These are phyloP conservation scores for Elsinoe batatas DNA, from an alignment of 2,329 filamentous ascomycete species.

Conservation along the genomic window DNA sequence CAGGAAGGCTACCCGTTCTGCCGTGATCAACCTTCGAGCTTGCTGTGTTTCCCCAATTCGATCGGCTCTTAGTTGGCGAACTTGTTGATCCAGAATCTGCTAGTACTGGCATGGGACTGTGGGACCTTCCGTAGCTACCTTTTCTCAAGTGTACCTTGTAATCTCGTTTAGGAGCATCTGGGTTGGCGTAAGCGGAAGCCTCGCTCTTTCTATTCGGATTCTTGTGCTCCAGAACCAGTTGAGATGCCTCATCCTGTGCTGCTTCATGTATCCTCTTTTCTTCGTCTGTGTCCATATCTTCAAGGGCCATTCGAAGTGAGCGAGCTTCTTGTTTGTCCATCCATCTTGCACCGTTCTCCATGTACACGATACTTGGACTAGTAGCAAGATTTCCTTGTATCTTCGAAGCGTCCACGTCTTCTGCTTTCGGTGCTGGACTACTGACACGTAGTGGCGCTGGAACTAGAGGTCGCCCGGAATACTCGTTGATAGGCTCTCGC, in stretches of 20 bases:
- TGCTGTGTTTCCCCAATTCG: background rate
- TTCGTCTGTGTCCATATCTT: conserved; percentile 60
- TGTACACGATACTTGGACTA: conserved; percentile 56
- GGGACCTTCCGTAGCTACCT: conserved; percentile 56
- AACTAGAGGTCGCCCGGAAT: conserved; percentile 25
- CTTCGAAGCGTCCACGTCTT: conserved; percentile 12
- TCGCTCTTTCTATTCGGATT: conserved; percentile 43
- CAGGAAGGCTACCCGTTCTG: too few species aligned
- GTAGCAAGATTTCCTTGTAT: conserved; percentile 47
- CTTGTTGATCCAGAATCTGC: background rate
- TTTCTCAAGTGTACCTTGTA: conserved; percentile 61
- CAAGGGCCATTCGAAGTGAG: conserved; percentile 60
- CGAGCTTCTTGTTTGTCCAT: conserved; percentile 71
- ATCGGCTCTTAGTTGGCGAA: background rate
- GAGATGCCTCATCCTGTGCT: conserved; percentile 66
- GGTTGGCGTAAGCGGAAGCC: conserved; percentile 33
- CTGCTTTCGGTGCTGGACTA: conserved; percentile 14
- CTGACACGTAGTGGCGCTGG: conserved; percentile 12
- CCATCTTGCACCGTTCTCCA: conserved; percentile 64
- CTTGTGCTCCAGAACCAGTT: conserved; percentile 64
- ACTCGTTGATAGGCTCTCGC: conserved; percentile 19
- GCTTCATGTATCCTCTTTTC: conserved; percentile 56
- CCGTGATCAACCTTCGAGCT: background rate
- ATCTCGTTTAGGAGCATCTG: conserved; percentile 28
- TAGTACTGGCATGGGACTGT: conserved; percentile 26